These are phyloP conservation scores for Agaricus subrufescens DNA, from an alignment of 768 basidiomycete species.

Conservation along the genomic window DNA sequence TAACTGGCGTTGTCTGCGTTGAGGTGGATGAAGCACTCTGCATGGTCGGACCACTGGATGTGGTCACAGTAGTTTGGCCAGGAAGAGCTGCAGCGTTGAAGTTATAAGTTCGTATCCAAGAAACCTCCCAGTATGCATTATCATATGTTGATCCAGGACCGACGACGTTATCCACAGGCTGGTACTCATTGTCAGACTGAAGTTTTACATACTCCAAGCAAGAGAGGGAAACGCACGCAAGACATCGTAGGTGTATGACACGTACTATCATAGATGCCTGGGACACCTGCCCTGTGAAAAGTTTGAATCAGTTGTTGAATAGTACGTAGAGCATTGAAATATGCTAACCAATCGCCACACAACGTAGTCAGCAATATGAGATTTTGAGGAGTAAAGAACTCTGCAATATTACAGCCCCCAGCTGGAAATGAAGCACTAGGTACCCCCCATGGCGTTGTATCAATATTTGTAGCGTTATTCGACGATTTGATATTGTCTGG, in stretches of 20 bases:
- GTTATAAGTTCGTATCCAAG: slow-evolving; percentile 53
- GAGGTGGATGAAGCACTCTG: not conserved
- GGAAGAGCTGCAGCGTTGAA: slow-evolving; percentile 19
- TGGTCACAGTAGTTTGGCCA: not conserved
- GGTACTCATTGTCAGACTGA: not conserved
- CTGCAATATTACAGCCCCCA: slow-evolving; percentile 44
- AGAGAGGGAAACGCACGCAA: slow-evolving; percentile 27
- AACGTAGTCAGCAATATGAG: slow-evolving; percentile 68
- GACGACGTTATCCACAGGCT: slow-evolving; percentile 41
- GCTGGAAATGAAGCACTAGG: slow-evolving; percentile 65
- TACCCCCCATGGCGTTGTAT: slow-evolving; percentile 44
- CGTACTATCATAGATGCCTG: slow-evolving; percentile 34
- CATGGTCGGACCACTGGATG: not conserved
- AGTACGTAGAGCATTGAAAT: too few relatives aligned
- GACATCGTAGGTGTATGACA: slow-evolving; percentile 33
- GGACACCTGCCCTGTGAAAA: slow-evolving; percentile 36
- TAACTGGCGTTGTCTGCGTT: not conserved
- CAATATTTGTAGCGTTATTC: slow-evolving; percentile 30
- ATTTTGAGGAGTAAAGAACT: slow-evolving; percentile 60
- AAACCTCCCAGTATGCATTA: slow-evolving; percentile 56
- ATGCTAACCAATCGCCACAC: slow-evolving; percentile 42
- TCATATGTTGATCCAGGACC: slow-evolving; percentile 41
- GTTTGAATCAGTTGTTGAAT: not conserved
- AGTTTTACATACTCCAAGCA: not conserved
- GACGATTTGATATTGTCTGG: slow-evolving; percentile 31